phyloP scores from a whole-genome alignment of 2,329 filamentous ascomycete species.

The Fusarium tjaetaba region DNA sequence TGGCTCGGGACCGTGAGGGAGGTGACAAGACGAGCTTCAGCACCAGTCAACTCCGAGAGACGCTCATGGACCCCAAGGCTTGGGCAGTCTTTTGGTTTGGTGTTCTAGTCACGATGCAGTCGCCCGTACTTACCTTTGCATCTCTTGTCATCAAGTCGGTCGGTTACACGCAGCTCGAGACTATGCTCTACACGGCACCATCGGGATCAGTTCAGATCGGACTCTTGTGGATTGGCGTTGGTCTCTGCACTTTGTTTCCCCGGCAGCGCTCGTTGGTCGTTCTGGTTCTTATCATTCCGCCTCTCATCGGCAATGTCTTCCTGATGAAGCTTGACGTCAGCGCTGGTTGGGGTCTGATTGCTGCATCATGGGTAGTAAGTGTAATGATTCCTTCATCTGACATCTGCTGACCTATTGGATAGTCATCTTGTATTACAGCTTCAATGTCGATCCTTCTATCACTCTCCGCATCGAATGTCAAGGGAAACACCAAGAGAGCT shows the following conservation, averaged over 20 bases:
- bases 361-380: not conserved
- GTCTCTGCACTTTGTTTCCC: not conserved
- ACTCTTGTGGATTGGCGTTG: not conserved
- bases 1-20: not conserved
- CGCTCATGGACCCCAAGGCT: not conserved
- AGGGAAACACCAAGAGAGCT: not conserved
- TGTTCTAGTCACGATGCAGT: not conserved
- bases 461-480: not conserved
- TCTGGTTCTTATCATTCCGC: not conserved
- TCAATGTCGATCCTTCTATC: not conserved
- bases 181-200: not conserved
- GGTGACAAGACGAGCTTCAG: not conserved
- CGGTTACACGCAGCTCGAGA: not conserved
- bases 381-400: rapidly evolving
- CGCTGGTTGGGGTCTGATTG: not conserved
- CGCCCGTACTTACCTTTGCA: not conserved
- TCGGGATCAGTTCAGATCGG: not conserved
- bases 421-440: not conserved
- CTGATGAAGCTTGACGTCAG: not conserved
- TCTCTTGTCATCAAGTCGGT: not conserved
- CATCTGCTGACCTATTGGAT: not conserved
- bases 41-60: not conserved
- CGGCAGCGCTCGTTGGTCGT: not conserved
- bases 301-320: not conserved
- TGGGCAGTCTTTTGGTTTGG: slow-evolving; percentile 1